Percentiles rank a stretch among this genome's conserved stretches.
Conservation (phyloP, 768 basidiomycete genomes). For the Mycena latifolia region DNA sequence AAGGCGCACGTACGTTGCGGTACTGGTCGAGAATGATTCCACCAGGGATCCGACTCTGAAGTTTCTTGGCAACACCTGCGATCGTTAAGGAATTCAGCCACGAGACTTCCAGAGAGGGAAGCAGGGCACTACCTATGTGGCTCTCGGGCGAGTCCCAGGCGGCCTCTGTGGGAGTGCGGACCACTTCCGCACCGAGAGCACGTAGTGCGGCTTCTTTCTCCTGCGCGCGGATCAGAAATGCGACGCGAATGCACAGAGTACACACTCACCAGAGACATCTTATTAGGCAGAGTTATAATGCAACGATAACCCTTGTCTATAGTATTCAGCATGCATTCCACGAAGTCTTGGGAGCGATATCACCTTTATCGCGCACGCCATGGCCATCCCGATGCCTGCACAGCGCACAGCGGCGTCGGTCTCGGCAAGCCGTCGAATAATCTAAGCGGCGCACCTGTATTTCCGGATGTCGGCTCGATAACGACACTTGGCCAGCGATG, state of each 20-base stretch:
- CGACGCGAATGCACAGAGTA: not conserved
- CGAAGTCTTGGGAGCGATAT: constrained; percentile 16
- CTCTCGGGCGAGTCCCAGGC: constrained; percentile 91
- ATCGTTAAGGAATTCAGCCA: constrained; percentile 92
- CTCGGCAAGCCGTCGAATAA: not conserved
- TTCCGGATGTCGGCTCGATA: constrained; percentile 96
- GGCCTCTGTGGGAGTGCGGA: constrained; percentile 93
- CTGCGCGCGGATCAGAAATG: constrained; percentile 43
- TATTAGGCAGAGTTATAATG: constrained; percentile 92
- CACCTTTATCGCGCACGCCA: constrained; percentile 96
- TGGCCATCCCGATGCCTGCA: constrained; percentile 91
- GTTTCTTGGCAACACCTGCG: constrained; percentile 84
- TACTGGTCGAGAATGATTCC: constrained; percentile 96
- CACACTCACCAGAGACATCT: constrained; percentile 86
- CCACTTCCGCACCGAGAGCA: constrained; percentile 93
- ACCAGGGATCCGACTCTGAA: constrained; percentile 83
- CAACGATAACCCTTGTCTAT: constrained; percentile 91
- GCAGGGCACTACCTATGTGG: constrained; percentile 83
- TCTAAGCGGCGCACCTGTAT: constrained; percentile 76
- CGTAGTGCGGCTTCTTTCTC: constrained; percentile 96
- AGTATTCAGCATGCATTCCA: constrained; percentile 75
- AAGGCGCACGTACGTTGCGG: constrained; percentile 64
- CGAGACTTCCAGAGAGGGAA: constrained; percentile 58
- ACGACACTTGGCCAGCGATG: constrained; percentile 90
- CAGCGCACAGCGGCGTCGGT: constrained; percentile 5